Base-by-base conservation (phyloP, 116 monocot species). In the Iris pallida region DNA sequence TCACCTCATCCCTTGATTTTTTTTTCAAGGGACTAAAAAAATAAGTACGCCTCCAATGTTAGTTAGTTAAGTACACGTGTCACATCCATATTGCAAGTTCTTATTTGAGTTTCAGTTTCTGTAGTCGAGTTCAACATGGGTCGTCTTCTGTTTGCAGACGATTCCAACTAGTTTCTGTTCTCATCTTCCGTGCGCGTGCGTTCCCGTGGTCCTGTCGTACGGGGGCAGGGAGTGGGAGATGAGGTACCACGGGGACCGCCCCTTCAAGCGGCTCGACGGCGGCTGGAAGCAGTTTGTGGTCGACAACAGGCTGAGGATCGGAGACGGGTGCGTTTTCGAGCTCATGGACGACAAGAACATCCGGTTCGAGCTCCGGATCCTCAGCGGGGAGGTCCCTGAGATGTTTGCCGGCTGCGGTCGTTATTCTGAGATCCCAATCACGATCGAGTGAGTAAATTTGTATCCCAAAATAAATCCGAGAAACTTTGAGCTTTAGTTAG, bases 311-410 rank as follows among this genome's bases (percentile, higher is more conserved):
- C 65, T 88, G 20, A 77, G 61, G 66, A 60, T 72, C 11, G 85
- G 82, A 8, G 88, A 88, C 69, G 85, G 79, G 5, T 82, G 81
- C 13, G 64, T 82, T 5, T 88, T 88, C 55, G 88, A 88, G 55
- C 73, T 88, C 41, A 57, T 85, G 19, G 73, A 76, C 46, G 55
- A 16, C 9, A 53, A 74, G 56, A 61, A 74, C 8, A 16, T 88
- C 46, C 68, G 51, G 45, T 85, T 88, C 47, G 68, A 61, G 66
- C 74, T 85, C 16, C 73, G 68, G 41, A 74, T 82, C 16, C 76
- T 88, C 19, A 59, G 64, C 52, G 82, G 76, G 0, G 15, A 60
- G 7, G 40, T 88, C 14, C 88, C 88, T 2, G 0, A 57, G 8
- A 0, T 17, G 16, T 72, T 56, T 42, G 30, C 4, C 6, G 5